phyloP scores from a whole-genome alignment of 192 early-diverging fungal species.

The Entomortierella chlamydospora region DNA sequence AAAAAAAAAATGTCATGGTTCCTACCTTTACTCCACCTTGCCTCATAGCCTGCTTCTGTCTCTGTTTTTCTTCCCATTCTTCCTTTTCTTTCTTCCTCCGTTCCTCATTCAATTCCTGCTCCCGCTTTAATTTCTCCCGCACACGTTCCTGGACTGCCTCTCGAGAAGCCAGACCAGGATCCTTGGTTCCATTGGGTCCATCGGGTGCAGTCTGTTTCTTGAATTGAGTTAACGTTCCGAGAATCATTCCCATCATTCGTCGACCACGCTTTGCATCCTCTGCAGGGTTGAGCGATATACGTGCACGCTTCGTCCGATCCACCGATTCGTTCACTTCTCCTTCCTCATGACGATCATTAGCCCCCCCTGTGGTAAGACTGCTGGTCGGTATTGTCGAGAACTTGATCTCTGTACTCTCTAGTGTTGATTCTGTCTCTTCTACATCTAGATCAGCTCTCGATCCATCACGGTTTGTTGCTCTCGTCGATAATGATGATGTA shows the following conservation, averaged over 20 bases:
- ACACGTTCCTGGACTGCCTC: slow-evolving; percentile 40
- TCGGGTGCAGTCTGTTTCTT: slow-evolving; percentile 11
- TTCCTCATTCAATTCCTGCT: slow-evolving; percentile 26
- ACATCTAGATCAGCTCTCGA: background rate
- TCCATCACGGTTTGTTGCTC: background rate
- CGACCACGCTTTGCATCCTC: slow-evolving; percentile 34
- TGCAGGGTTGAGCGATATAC: slow-evolving; percentile 5
- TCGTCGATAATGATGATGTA: background rate
- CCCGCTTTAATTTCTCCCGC: slow-evolving; percentile 27
- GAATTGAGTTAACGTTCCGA: slow-evolving; percentile 39
- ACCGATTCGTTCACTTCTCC: background rate
- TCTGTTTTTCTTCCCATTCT: slow-evolving; percentile 15
- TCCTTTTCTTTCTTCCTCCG: slow-evolving; percentile 4
- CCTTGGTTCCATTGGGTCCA: background rate
- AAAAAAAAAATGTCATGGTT: background rate
- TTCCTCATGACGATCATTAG: background rate
- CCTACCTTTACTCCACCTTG: slow-evolving; percentile 1
- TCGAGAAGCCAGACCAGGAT: slow-evolving; percentile 12
- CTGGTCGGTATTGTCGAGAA: background rate
- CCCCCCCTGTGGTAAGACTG: background rate
- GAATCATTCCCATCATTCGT: slow-evolving; percentile 52
- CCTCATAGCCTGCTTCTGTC: background rate
- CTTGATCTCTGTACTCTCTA: background rate
- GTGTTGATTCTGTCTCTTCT: background rate
- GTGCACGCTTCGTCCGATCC: slow-evolving; percentile 9